Evolutionary conservation across 2,329 filamentous ascomycete species (phyloP).

Genomic region (Fusarium begoniae): DNA sequence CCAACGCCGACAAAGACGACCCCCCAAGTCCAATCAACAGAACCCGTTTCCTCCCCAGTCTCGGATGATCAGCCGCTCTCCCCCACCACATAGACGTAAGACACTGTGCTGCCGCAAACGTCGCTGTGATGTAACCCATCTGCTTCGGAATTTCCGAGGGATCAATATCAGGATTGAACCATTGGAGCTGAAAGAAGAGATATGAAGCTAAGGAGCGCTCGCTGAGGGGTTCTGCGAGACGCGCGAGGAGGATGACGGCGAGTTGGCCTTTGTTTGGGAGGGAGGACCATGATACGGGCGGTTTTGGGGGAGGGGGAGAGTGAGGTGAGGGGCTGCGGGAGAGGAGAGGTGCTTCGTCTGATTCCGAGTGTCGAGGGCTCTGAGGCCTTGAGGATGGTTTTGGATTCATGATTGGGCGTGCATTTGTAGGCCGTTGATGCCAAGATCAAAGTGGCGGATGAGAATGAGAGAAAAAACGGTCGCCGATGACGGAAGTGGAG

Average conservation of each 20-base stretch:
- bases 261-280: conserved; percentile 82
- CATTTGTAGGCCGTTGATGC: background rate
- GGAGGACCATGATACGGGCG: conserved; percentile 47
- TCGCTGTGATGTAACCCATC: conserved; percentile 79
- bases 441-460: background rate
- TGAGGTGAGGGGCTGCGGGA: background rate
- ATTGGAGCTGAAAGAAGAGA: conserved; percentile 89
- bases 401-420: background rate
- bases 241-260: conserved; percentile 78
- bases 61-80: conserved; percentile 69
- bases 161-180: conserved; percentile 67
- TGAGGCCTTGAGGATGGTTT: too few species aligned
- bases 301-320: background rate
- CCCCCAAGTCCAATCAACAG: conserved; percentile 80
- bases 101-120: conserved; percentile 85
- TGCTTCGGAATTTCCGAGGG: conserved; percentile 77
- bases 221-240: conserved; percentile 83
- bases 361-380: background rate
- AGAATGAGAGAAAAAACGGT: background rate
- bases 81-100: conserved; percentile 87
- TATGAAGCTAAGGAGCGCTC: conserved; percentile 81
- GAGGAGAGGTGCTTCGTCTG: background rate
- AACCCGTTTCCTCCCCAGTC: conserved; percentile 78
- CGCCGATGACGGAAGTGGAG: background rate
- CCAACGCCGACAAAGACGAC: conserved; percentile 54